Percentiles rank a stretch among this genome's conserved stretches.
Evolutionary conservation across 768 basidiomycete genomes (phyloP).

Genomic region (Boletus patriciae): DNA sequence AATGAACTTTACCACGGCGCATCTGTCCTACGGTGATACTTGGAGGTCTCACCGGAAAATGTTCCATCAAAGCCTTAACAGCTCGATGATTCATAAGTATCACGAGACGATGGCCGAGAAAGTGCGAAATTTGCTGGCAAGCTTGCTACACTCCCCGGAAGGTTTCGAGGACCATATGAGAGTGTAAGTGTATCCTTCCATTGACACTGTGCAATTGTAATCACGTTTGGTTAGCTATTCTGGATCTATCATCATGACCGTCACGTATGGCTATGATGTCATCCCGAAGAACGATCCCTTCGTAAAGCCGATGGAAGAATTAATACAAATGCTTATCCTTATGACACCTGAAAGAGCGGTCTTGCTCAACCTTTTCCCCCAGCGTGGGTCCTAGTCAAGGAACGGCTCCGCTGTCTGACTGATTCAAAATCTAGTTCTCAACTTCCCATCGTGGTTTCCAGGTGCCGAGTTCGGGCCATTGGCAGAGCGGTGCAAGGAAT

Average conservation of each 20-base stretch:
- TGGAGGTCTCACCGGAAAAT: conserved; percentile 22
- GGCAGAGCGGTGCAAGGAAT: conserved; percentile 8
- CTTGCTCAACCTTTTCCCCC: conserved; percentile 21
- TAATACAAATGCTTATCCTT: conserved; percentile 3
- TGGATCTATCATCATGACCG: conserved; percentile 20
- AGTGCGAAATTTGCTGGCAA: conserved; percentile 4
- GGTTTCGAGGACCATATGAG: conserved; percentile 13
- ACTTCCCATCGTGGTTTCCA: conserved; percentile 22
- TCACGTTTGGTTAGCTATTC: conserved; percentile 13
- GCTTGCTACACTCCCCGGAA: conserved; percentile 16
- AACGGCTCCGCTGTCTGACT: not conserved
- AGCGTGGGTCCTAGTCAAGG: conserved; percentile 13
- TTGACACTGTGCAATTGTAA: not conserved
- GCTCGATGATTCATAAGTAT: conserved; percentile 12
- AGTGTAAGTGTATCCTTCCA: conserved; percentile 18
- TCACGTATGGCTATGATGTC: conserved; percentile 22
- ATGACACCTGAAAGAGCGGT: conserved; percentile 23
- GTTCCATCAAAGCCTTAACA: conserved; percentile 13
- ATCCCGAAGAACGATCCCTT: conserved; percentile 20
- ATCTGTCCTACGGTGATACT: conserved; percentile 19
- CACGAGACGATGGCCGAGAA: conserved; percentile 10
- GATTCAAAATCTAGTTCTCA: conserved; percentile 11
- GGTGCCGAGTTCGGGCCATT: conserved; percentile 12
- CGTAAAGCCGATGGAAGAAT: conserved; percentile 13
- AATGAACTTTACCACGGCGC: conserved; percentile 23